Percentiles rank a stretch among this genome's conserved stretches.
phyloP scores from a whole-genome alignment of 228 moss, liverwort and hornwort species.

The Sphagnum fallax region DNA sequence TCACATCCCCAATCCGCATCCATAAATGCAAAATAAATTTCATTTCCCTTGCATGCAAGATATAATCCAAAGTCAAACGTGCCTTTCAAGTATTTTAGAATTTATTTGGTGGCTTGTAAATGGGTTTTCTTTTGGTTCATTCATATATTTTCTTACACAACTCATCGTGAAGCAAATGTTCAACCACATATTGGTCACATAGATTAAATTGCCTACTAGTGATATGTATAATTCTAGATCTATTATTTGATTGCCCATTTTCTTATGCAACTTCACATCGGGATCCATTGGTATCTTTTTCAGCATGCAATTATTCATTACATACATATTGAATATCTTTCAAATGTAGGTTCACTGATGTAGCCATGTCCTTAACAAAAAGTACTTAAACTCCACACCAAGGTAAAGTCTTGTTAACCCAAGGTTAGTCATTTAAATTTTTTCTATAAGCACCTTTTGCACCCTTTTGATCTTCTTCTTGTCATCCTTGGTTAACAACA shows the following conservation, averaged over 20 bases:
- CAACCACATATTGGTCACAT: background rate
- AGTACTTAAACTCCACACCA: background rate
- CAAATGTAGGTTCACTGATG: background rate
- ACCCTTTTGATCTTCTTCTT: background rate
- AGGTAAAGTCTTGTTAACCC: background rate
- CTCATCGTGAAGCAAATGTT: background rate
- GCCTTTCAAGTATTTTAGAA: conserved; percentile 6
- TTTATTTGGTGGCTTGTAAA: background rate
- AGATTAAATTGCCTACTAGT: background rate
- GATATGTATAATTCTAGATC: background rate
- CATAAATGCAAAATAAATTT: background rate
- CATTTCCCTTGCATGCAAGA: background rate
- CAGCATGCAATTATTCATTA: background rate
- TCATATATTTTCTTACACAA: background rate
- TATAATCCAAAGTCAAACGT: background rate
- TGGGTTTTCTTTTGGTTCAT: background rate
- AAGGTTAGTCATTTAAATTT: background rate
- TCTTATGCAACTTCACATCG: background rate
- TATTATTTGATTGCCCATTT: background rate
- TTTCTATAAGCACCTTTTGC: background rate
- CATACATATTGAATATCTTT: background rate
- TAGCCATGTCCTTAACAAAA: background rate
- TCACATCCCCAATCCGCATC: conserved; percentile 5
- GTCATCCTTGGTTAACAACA: background rate
- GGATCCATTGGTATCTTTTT: background rate